These are phyloP conservation scores for Alternaria hordeiaustralica DNA, from an alignment of 2,329 filamentous ascomycete species.

Conservation along the genomic window DNA sequence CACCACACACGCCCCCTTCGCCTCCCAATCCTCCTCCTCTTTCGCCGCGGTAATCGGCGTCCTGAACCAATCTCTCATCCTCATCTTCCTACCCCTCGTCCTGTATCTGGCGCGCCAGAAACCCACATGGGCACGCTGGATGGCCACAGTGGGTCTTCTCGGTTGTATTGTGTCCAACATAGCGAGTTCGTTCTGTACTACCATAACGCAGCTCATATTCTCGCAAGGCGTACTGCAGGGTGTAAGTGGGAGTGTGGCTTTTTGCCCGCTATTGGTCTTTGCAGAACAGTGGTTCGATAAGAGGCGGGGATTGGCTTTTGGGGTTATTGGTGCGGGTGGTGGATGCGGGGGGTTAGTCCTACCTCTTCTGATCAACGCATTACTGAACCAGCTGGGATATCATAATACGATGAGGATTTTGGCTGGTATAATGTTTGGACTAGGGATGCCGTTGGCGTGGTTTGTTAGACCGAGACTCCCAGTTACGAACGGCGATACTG, in stretches of 20 bases:
- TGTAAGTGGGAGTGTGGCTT: constrained; percentile 48
- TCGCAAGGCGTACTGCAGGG: not conserved
- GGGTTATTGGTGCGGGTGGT: constrained; percentile 60
- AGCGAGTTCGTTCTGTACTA: not conserved
- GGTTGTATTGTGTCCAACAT: not conserved
- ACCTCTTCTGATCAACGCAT: not conserved
- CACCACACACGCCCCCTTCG: constrained; percentile 58
- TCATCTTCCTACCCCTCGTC: constrained; percentile 50
- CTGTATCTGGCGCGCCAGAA: constrained; percentile 41
- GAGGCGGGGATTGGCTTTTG: constrained; percentile 65
- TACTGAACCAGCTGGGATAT: not conserved
- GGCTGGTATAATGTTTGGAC: not conserved
- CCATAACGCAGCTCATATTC: not conserved
- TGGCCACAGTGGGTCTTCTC: constrained; percentile 19
- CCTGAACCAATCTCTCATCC: constrained; percentile 60
- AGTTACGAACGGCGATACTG: accelerated
- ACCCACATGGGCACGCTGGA: constrained; percentile 35
- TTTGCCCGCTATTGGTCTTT: constrained; percentile 57
- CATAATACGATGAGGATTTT: not conserved
- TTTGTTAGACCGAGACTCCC: not conserved
- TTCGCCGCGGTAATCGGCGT: constrained; percentile 70
- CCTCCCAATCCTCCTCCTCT: constrained; percentile 31
- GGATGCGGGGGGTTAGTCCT: not conserved
- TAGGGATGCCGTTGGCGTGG: not conserved
- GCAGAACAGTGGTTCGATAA: constrained; percentile 67